phyloP scores from a whole-genome alignment of 2,329 filamentous ascomycete genomes.

The Parastagonospora nodorum region DNA sequence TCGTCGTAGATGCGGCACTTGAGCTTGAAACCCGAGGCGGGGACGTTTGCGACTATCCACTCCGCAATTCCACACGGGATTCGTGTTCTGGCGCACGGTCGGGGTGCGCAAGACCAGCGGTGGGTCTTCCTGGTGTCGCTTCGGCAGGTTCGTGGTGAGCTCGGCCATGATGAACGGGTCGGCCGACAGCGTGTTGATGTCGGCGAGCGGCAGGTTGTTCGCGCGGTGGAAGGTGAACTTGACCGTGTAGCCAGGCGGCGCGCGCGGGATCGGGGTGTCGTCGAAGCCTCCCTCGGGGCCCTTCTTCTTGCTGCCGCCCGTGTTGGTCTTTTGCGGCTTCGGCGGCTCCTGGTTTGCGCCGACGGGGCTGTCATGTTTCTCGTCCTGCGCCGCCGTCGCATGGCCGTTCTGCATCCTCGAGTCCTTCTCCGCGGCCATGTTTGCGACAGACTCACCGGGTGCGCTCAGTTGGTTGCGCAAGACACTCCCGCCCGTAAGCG shows the following conservation, averaged over 20 bases:
- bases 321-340: slow-evolving; percentile 33
- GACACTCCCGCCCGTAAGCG: background rate
- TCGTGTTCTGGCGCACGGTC: slow-evolving; percentile 72
- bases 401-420: slow-evolving; percentile 13
- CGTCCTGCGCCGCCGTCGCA: slow-evolving; percentile 10
- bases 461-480: slow-evolving; percentile 2
- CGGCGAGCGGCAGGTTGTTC: slow-evolving; percentile 78
- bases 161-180: slow-evolving; percentile 84
- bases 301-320: slow-evolving; percentile 36
- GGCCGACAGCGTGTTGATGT: slow-evolving; percentile 76
- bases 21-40: slow-evolving; percentile 76
- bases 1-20: slow-evolving; percentile 91
- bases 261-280: slow-evolving; percentile 73
- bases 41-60: slow-evolving; percentile 89
- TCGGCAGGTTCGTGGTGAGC: slow-evolving; percentile 71
- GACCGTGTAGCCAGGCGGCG: slow-evolving; percentile 79
- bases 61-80: slow-evolving; percentile 82
- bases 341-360: slow-evolving; percentile 16
- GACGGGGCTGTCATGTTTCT: slow-evolving; percentile 14
- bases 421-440: slow-evolving; percentile 19
- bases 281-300: slow-evolving; percentile 79
- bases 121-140: slow-evolving; percentile 85
- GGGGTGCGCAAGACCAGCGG: slow-evolving; percentile 73
- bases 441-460: background rate
- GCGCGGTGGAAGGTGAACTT: slow-evolving; percentile 85